Conservation (phyloP, 140 eudicot genomes). For the Flaveria floridana region DNA sequence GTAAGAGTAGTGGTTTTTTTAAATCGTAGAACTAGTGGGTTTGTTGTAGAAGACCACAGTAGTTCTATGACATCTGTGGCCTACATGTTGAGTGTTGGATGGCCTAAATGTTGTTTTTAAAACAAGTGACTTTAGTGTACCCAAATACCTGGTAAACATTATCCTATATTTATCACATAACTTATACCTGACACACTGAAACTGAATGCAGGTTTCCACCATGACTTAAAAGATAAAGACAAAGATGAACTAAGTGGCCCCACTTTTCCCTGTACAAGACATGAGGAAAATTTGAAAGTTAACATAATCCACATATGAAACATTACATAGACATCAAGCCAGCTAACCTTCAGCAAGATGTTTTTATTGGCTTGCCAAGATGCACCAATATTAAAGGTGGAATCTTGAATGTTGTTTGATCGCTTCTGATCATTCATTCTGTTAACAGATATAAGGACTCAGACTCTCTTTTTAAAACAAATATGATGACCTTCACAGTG, state of each 20-base stretch:
- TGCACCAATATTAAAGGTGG: slow-evolving; percentile 88
- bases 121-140: background rate
- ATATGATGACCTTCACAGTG: slow-evolving; percentile 3
- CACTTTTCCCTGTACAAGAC: slow-evolving; percentile 64
- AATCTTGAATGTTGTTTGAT: slow-evolving; percentile 51
- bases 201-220: slow-evolving; percentile 98
- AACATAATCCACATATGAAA: background rate
- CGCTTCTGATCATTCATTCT: slow-evolving; percentile 58
- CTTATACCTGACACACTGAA: slow-evolving; percentile 75
- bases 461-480: slow-evolving; percentile 19
- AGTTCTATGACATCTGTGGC: too few species aligned
- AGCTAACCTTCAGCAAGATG: slow-evolving; percentile 67
- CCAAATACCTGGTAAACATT: background rate
- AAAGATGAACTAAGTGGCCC: slow-evolving; percentile 81
- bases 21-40: background rate
- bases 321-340: slow-evolving; percentile 3
- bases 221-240: slow-evolving; percentile 84
- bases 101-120: too few species aligned
- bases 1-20: background rate
- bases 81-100: background rate
- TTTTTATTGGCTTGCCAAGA: slow-evolving; percentile 98
- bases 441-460: slow-evolving; percentile 20
- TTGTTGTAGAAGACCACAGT: background rate
- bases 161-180: background rate
- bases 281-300: background rate